Evolutionary conservation across 2,329 filamentous ascomycete species (phyloP), one percentile per base, ranked within the genome.

Genomic region (Penicillium sp.): DNA sequence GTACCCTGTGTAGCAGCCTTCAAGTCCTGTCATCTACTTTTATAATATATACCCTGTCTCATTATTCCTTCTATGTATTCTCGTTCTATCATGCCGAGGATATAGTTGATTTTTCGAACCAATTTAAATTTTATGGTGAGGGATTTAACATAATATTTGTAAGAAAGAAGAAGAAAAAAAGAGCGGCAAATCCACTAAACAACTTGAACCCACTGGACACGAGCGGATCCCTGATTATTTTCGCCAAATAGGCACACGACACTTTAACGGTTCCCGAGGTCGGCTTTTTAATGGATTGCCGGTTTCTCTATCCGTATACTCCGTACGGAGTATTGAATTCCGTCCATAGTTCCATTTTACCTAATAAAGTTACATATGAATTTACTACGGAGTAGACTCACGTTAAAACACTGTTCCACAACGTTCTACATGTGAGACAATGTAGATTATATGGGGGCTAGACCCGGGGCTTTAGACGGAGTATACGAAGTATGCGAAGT

Each of bases 81-180:
- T n/a, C 25, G 31, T 13, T 25, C 49, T 31, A 51, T 31, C 36
- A 51, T 3, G 13, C 36, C n/a, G 38, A 42, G 6, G 13, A 36
- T 10, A 48, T 45, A 19, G 9, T 51, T 39, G 52, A 50, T 43
- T 47, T 47, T 45, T 31, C 23, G 25, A 42, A 43, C 29, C 21
- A 33, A 19, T 55, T 39, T 33, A 15, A 33, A 42, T 23, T 23
- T 39, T 21, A 27, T 1, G 12, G 17, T 55, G 53, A 56, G 53
- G 53, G 47, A 56, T 56, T 55, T 55, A 36, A 33, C 15, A 43
- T 31, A 25, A 31, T 31, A 43, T 42, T 42, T 12, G 8, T 31
- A 25, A 12, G 13, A 21, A 7, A 7, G 10, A 31, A 31, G 29
- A 48, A 10, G 1, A 6, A 6, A 47, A 53, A 38, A 8, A 23